Base-by-base conservation (phyloP, 306 rosid genomes). In the Castanea mollissima region DNA sequence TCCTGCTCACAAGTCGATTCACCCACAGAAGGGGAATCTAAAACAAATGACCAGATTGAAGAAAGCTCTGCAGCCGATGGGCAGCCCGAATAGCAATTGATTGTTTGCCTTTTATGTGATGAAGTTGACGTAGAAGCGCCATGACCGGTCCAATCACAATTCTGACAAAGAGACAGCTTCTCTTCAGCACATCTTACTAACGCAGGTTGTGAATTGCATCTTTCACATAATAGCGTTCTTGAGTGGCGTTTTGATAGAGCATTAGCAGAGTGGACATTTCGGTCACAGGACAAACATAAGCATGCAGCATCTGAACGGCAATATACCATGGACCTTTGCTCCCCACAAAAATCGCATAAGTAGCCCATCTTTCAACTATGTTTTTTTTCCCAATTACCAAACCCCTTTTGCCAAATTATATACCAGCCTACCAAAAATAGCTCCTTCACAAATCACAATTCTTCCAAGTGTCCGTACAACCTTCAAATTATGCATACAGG, bases 221-320 rank as follows among this genome's bases (percentile, higher is more conserved):
- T 89, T 84, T 93, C 99, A 44, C 99, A 96, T 34, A 96, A 23
- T 49, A 96, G 96, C 1, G 90, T 89, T 83, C 99, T 90, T 0
- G 89, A 83, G 80, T 96, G 99, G 63, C 99, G 98, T 89, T 75
- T 90, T 5, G 99, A 96, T 71, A 96, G 86, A 55, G 97, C 94
- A 79, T 96, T 96, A 49, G 99, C 99, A 19, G 98, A 93, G 83
- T 96, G 99, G 75, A 96, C 98, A 81, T 85, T 90, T 20, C 99
- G 91, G 81, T 96, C 99, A 34, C 99, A 96, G 1, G 97, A 93
- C 77, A 96, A 87, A 81, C 99, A 96, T 71, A 96, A 88, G 84
- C 92, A 92, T 2, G 99, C 99, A 27, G 90, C 87, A 83, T 96
- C 99, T 2, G 98, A 91, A 54, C 97, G 98, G 82, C 99, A 96